Evolutionary conservation across 768 basidiomycete genomes (phyloP), one percentile per base, ranked within the genome.

Genomic region (Fistulinella prunicolor): DNA sequence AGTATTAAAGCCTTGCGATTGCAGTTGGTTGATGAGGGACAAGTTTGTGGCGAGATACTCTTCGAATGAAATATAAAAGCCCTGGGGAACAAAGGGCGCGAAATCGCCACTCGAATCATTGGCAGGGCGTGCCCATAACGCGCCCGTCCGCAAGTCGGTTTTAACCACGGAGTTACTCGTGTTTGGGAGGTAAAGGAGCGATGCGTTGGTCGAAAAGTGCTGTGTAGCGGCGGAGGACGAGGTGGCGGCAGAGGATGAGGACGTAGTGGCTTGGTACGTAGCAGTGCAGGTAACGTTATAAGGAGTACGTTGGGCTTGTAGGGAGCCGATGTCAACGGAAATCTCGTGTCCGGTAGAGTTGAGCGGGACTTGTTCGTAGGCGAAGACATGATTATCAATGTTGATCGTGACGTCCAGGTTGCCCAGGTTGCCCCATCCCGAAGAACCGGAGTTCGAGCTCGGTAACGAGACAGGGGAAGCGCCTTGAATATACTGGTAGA

Each of bases 11-110:
- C 83, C 86, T 68, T 82, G 73, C 65, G 74, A 50, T 70, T 80
- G 80, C 36, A 89, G 71, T 42, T 75, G 73, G 45, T 82, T 68
- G 36, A 86, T 70, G 6, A 76, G 62, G 1, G 81, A 61, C 37
- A 78, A 57, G 59, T 89, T 81, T 7, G 67, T 59, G 2, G 68
- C 74, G 14, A 88, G 67, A 49, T 81, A 82, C 14, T 64, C 62
- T 34, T 75, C 78, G 39, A 85, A 83, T 6, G 73, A 63, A 0
- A 86, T 81, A 55, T 88, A 90, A 64, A 86, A 91, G 0, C 88
- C 88, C 38, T 87, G 76, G 0, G 89, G 86, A 47, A 90, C 63
- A 12, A 83, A 64, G 0, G 75, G 66, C 50, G 71, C 58, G 50
- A 66, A 66, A 2, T 23, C 17, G 1, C 56, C 47, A 17, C 59